Conservation (phyloP, 2,329 filamentous ascomycete species). For the Fusarium piperis region DNA sequence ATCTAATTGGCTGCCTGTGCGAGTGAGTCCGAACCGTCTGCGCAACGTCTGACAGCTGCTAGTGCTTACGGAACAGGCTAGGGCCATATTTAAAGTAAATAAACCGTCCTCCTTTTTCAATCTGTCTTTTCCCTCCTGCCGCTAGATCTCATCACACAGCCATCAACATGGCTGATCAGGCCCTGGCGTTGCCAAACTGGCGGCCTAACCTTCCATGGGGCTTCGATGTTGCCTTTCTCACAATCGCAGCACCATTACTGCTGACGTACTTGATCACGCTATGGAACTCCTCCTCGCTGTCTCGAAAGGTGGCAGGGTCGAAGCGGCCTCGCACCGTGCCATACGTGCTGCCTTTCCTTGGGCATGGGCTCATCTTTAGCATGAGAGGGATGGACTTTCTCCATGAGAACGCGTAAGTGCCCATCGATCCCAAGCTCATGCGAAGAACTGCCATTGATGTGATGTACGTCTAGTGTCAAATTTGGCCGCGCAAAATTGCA, state of each 20-base stretch:
- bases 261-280: neutral
- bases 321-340: neutral
- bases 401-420: neutral
- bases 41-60: no score
- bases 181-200: neutral
- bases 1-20: no score
- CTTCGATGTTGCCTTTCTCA: neutral
- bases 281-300: neutral
- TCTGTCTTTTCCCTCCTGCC: neutral
- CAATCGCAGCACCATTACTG: neutral
- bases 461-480: neutral
- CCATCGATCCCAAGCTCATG: neutral
- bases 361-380: neutral
- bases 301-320: neutral
- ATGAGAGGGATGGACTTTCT: neutral
- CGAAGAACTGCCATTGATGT: neutral
- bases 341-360: neutral
- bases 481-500: neutral
- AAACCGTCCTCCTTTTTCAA: no score
- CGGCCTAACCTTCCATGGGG: neutral
- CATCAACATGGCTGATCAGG: neutral
- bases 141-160: neutral
- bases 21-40: no score
- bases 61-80: no score
- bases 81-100: no score